These are phyloP conservation scores for Colletotrichum sp. DNA, from an alignment of 2,329 filamentous ascomycete genomes.

Conservation along the genomic window DNA sequence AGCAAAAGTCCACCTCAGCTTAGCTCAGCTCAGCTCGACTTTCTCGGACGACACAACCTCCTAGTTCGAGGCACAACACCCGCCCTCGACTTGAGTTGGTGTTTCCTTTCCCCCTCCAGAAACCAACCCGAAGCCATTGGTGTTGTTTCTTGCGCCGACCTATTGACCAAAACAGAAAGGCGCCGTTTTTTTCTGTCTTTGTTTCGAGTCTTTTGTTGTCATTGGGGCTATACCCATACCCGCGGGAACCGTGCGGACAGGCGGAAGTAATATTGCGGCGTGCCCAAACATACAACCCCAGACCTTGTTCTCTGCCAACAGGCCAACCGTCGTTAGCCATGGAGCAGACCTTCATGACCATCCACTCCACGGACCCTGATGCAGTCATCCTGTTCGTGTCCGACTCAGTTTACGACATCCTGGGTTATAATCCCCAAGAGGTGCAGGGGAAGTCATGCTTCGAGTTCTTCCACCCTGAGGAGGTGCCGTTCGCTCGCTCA, in stretches of 20 bases:
- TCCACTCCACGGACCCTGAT: slow-evolving; percentile 77
- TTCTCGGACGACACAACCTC: background rate
- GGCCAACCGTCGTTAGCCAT: slow-evolving; percentile 45
- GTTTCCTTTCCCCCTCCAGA: background rate
- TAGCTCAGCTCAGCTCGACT: background rate
- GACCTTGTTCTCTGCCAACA: background rate
- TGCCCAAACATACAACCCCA: background rate
- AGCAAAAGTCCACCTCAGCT: background rate
- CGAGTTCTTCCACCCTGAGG: slow-evolving; percentile 85
- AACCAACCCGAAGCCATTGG: background rate
- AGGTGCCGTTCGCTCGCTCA: slow-evolving; percentile 75
- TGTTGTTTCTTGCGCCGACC: background rate
- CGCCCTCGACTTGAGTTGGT: background rate
- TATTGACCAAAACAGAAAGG: background rate
- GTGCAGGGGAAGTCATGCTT: slow-evolving; percentile 79
- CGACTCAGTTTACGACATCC: slow-evolving; percentile 81
- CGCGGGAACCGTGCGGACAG: background rate
- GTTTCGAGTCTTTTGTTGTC: background rate
- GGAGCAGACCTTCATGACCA: slow-evolving; percentile 91
- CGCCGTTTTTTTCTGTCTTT: background rate
- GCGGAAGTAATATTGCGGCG: background rate
- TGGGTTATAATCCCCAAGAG: slow-evolving; percentile 79
- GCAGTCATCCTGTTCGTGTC: slow-evolving; percentile 84
- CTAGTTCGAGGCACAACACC: background rate
- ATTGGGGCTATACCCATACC: background rate